These are phyloP conservation scores for Thielaviopsis musarum DNA, from an alignment of 2,329 filamentous ascomycete species.

Conservation along the genomic window DNA sequence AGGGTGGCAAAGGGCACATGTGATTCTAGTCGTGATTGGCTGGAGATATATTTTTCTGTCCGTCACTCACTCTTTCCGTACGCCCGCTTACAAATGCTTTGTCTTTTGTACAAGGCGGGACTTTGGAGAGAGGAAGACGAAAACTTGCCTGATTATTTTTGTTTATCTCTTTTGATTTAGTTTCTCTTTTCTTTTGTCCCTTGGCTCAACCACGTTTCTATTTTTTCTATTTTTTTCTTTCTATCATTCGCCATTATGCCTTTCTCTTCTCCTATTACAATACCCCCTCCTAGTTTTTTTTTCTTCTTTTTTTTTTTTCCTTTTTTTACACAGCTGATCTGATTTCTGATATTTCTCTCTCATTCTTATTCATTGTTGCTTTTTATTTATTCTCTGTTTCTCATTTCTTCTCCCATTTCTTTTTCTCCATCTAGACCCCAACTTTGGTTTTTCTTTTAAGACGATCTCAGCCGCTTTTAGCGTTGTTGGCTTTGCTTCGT, in stretches of 20 bases:
- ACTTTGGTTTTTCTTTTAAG: neutral
- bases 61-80: neutral
- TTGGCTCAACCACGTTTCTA: neutral
- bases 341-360: conserved; percentile 3
- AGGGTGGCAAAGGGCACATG: neutral
- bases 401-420: neutral
- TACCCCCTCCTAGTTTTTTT: conserved; percentile 3
- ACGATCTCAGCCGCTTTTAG: neutral
- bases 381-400: neutral
- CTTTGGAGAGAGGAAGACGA: neutral
- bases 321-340: neutral
- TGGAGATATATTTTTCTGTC: neutral
- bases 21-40: neutral
- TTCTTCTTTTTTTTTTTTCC: neutral
- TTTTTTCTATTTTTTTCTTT: conserved; percentile 4
- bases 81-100: neutral
- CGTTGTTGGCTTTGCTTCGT: neutral
- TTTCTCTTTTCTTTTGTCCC: neutral
- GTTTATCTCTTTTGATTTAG: neutral
- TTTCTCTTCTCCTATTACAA: conserved; percentile 2
- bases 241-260: neutral
- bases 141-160: neutral
- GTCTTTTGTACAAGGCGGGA: neutral
- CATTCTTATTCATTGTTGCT: neutral
- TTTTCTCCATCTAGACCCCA: neutral